Base-by-base conservation (phyloP, 345 rosid species). In the Viola odorata region DNA sequence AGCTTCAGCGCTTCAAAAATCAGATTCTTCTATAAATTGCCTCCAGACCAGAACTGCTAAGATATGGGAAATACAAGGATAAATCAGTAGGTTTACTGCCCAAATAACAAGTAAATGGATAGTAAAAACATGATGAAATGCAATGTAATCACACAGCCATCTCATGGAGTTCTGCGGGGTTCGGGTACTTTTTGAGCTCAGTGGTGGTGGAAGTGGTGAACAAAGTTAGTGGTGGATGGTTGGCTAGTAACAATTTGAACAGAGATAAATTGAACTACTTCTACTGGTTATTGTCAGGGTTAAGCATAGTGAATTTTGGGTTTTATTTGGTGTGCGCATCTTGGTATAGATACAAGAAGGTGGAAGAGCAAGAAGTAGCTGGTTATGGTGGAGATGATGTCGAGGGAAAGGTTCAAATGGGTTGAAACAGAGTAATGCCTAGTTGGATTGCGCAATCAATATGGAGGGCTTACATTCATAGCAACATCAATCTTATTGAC, bases 271-370 rank as follows among this genome's bases (percentile, higher is more conserved):
- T 80, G 60, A 57, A 73, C 57, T 70, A 73, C 58, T 85, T 85
- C 60, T 83, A 73, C 50, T 76, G 78, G 81, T 9, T 76, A 45
- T 6, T 76, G 58, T 72, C 80, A 12, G 78, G 48, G 14, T 2
- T 73, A 2, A 70, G 84, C 65, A 56, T 69, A 0, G 41, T 76
- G 36, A 85, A 85, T 67, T 79, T 85, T 15, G 83, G 78, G 38
- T 41, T 77, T 14, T 83, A 81, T 48, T 55, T 85, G 75, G 15
- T 62, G 12, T 85, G 91, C 42, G 80, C 91, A 38, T 79, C 81
- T 14, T 81, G 88, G 86, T 85, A 83, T 44, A 74, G 74, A 55
- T 85, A 85, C 12, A 85, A 83, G 76, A 70, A 67, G 32, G 79
- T 63, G 11, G 72, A 73, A 13, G 7, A n/a, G 63, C 56, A 63